phyloP scores from a whole-genome alignment of 2,329 filamentous ascomycete species.

The Botrytis sinoallii region DNA sequence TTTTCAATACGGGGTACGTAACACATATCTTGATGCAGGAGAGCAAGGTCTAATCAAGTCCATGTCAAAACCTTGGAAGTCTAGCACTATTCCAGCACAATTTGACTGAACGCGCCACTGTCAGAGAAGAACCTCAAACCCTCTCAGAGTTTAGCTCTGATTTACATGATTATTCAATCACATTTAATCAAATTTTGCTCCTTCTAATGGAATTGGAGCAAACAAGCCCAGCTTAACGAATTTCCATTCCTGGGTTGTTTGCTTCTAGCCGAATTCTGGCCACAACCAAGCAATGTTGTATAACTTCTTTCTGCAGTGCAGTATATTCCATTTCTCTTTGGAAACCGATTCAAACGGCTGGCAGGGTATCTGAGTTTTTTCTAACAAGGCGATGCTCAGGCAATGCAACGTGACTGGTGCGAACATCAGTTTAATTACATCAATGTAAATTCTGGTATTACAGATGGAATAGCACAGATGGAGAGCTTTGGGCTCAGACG shows the following conservation, averaged over 20 bases:
- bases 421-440: not conserved
- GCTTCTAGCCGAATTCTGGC: not conserved
- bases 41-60: conserved; percentile 9
- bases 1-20: conserved; percentile 1
- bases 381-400: not conserved
- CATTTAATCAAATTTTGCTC: conserved; percentile 2
- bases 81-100: not conserved
- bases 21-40: conserved; percentile 10
- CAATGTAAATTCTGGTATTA: not conserved
- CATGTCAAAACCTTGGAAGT: not conserved
- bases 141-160: not conserved
- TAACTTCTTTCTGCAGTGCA: conserved; percentile 13
- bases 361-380: not conserved
- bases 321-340: not conserved
- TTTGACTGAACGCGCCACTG: not conserved
- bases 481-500: conserved; percentile 2
- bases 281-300: conserved; percentile 14
- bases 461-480: not conserved
- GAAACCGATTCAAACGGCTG: not conserved
- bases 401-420: conserved; percentile 1
- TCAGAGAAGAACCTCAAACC: not conserved
- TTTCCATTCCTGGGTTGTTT: conserved; percentile 7
- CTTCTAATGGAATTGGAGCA: not conserved
- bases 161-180: conserved; percentile 8
- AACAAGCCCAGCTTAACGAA: not conserved